Base-by-base conservation (phyloP, 176 grass and related monocot genomes). In the Eragrostis curvula region DNA sequence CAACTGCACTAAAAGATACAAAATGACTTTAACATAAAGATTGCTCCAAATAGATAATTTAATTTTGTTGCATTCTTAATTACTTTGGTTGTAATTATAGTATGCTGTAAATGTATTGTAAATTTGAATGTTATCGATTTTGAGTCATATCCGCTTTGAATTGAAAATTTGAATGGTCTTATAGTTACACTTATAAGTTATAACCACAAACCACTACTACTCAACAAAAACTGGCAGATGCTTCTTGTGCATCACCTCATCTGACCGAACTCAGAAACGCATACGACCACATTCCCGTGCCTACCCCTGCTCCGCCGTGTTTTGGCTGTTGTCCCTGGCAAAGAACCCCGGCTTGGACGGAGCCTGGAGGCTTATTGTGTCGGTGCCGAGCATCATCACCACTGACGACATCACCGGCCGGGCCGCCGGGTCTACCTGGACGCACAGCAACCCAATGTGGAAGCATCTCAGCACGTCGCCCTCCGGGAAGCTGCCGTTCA, bases 391-490 rank as follows among this genome's bases (percentile, higher is more conserved):
- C 89, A 88, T 88, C 56, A 70, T 69, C 21, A 36, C 46, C 27
- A 91, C 85, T 1, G 73, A 53, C 13, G 90, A 89, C 83, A 86
- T 89, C 25, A 40, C 24, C n/a, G 86, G 83, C 36, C 83, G 20
- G 13, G 63, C 74, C 0, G 62, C 14, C 0, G 86, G 66, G 23
- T 83, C 59, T 18, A 30, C 86, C 74, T 92, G 86, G 6, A 86
- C 69, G 65, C 90, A 92, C 43, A 88, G 32, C 16, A 92, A 46
- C 2, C 68, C 79, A 0, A 86, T 14, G 57, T 92, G 78, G 71
- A 92, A 28, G 47, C 86, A 83, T 16, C 62, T 47, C 45, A 71
- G 18, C 57, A 83, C 58, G 12, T 92, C 86, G 8, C 75, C 59
- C 27, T 7, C 15, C 2, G 81, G 48, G 25, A 47, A 70, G 1